Evolutionary conservation across 164 flowering plant genomes (phyloP).

Genomic region (Cinnamomum micranthum): DNA sequence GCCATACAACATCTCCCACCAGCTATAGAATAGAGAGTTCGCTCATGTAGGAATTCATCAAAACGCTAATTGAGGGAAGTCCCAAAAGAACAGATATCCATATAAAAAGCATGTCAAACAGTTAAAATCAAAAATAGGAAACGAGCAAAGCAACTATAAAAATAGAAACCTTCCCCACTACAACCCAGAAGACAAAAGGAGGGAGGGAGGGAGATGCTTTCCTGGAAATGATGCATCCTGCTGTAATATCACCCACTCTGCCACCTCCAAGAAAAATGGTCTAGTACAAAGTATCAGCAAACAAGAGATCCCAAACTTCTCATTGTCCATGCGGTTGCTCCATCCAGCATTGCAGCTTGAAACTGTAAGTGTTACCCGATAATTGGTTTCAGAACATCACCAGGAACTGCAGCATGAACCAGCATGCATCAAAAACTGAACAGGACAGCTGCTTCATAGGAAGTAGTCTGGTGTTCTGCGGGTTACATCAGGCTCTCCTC

Average conservation of each 20-base stretch:
- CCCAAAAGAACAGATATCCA: not conserved
- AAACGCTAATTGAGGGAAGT: not conserved
- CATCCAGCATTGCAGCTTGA: conserved; percentile 17
- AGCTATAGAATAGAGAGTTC: not conserved
- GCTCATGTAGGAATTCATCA: not conserved
- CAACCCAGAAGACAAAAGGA: conserved; percentile 3
- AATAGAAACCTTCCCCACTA: conserved; percentile 10
- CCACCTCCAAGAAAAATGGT: conserved; percentile 17
- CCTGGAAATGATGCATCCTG: conserved; percentile 23
- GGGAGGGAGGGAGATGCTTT: not conserved
- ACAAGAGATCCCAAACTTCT: conserved; percentile 17
- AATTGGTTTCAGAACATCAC: conserved; percentile 14
- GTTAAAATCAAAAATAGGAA: conserved; percentile 2
- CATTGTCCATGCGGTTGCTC: conserved; percentile 24
- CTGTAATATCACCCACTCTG: conserved; percentile 6
- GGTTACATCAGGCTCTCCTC: conserved; percentile 98
- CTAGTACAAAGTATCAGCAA: conserved; percentile 14
- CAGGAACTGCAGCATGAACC: conserved; percentile 16
- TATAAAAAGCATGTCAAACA: conserved; percentile 6
- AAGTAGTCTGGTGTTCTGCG: conserved; percentile 97
- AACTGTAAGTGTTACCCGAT: conserved; percentile 21
- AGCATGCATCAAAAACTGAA: conserved; percentile 21
- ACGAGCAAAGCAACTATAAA: conserved; percentile 5
- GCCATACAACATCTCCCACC: too few species aligned
- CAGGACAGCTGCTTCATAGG: conserved; percentile 42